These are phyloP conservation scores for Nakaseomyces delphensis DNA, from an alignment of 1,139 yeast genomes.

Conservation along the genomic window DNA sequence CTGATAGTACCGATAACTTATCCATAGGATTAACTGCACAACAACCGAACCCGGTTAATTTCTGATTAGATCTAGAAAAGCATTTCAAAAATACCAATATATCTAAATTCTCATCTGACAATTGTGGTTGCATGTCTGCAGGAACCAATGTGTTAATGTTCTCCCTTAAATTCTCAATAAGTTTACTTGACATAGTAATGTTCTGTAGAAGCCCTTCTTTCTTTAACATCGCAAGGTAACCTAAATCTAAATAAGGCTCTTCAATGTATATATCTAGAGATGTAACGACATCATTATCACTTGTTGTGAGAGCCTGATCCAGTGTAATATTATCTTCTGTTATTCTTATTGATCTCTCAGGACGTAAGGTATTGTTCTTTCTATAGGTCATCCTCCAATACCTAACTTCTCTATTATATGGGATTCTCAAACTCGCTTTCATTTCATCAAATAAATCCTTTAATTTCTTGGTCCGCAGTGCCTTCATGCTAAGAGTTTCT, in stretches of 20 bases:
- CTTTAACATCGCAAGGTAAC: constrained; percentile 16
- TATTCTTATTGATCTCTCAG: constrained; percentile 45
- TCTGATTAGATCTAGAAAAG: constrained; percentile 52
- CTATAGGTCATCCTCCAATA: constrained; percentile 63
- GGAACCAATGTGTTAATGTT: constrained; percentile 13
- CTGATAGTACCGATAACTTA: constrained; percentile 40
- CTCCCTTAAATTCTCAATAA: constrained; percentile 19
- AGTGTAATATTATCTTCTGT: constrained; percentile 33
- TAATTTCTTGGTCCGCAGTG: constrained; percentile 51
- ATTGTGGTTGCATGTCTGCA: constrained; percentile 10
- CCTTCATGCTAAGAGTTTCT: constrained; percentile 44
- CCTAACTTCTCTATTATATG: constrained; percentile 37
- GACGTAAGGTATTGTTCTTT: constrained; percentile 64
- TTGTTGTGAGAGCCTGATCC: constrained; percentile 39
- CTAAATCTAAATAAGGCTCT: constrained; percentile 29
- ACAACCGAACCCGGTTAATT: constrained; percentile 56
- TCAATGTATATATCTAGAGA: constrained; percentile 25
- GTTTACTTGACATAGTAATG: constrained; percentile 13
- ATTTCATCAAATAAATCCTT: constrained; percentile 44
- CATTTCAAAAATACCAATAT: constrained; percentile 56
- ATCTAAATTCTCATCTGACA: constrained; percentile 31
- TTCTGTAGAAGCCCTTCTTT: constrained; percentile 10
- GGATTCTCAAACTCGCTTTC: constrained; percentile 39
- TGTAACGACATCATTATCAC: constrained; percentile 17
- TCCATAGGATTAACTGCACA: constrained; percentile 46